Base-by-base conservation (phyloP, 768 basidiomycete genomes). In the Tylopilus rubrobrunneus region DNA sequence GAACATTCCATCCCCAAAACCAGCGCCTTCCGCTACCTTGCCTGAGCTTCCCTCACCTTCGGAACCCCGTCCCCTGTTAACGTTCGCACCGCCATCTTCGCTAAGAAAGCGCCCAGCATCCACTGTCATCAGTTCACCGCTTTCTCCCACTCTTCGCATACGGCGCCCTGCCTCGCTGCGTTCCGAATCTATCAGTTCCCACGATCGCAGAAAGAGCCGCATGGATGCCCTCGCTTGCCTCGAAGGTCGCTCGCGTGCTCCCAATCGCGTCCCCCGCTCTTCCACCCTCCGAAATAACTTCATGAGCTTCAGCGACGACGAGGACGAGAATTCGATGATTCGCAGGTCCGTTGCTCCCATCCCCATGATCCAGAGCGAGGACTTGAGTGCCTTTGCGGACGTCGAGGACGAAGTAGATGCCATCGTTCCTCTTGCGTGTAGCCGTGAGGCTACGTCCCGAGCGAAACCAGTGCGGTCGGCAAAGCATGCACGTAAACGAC, bases 221-320 rank as follows among this genome's bases (percentile, higher is more conserved):
- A 78, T 78, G 40, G 77, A 80, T 23, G 86, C 86, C 0, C 79
- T 87, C 7, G 85, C 84, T 0, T 73, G 78, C 27, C 77, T 87
- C 25, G 86, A 87, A 58, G 86, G 86, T 15, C 78, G 78, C 31
- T 67, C 65, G 1, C 56, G 62, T 29, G 60, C 55, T 6, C 64
- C 55, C 29, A 53, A 57, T 52, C 67, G 66, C 21, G 52, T 62
- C 7, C 45, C 62, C 1, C 47, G 61, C 28, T n/a, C 50, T 28
- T 52, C 57, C 53, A 42, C 37, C 49, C 51, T 55, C 14, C 66
- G 71, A 46, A 62, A 66, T 28, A 85, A 85, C 64, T 86, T 86
- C 59, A 86, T 86, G 81, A 82, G 74, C 71, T 79, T 85, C 77
- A 78, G 74, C 48, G 85, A 87, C 58, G 84, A 86, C 55, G 84